phyloP scores from a whole-genome alignment of 2,329 filamentous ascomycete species.

The Microcyclospora tardicrescens region DNA sequence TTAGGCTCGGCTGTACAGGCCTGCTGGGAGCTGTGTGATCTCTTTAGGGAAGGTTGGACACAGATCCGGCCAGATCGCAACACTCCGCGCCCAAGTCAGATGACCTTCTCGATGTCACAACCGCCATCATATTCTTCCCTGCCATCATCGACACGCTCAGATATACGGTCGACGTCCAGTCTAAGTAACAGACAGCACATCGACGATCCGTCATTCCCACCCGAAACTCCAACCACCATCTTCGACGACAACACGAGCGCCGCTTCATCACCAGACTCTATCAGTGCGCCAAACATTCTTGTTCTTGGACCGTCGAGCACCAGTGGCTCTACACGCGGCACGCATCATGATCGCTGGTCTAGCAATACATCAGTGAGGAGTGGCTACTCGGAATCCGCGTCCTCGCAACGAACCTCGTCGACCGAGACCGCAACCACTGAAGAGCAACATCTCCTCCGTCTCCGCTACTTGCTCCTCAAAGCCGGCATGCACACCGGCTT shows the following conservation, averaged over 20 bases:
- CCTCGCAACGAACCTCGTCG: constrained; percentile 51
- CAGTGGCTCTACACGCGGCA: constrained; percentile 28
- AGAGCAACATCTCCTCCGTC: constrained; percentile 61
- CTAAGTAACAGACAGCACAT: constrained; percentile 33
- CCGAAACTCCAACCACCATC: constrained; percentile 87
- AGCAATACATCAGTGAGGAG: constrained; percentile 64
- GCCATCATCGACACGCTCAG: constrained; percentile 11
- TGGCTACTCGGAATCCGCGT: constrained; percentile 57
- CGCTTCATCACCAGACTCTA: constrained; percentile 62
- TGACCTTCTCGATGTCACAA: constrained; percentile 45
- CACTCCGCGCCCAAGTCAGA: constrained; percentile 70
- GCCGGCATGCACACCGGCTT: constrained; percentile 79
- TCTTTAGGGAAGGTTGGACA: constrained; percentile 86
- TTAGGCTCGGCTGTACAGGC: constrained; percentile 80
- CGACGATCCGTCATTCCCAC: constrained; percentile 37
- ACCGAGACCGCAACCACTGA: constrained; percentile 55
- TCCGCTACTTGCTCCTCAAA: constrained; percentile 68
- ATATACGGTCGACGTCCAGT: constrained; percentile 33
- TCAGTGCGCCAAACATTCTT: constrained; percentile 70
- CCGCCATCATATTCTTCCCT: constrained; percentile 6
- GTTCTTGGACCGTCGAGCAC: constrained; percentile 59
- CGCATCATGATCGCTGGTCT: constrained; percentile 62
- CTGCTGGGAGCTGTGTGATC: constrained; percentile 88
- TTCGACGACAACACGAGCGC: constrained; percentile 71
- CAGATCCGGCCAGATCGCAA: constrained; percentile 74